phyloP scores from a whole-genome alignment of 257 asterid species.

The Jasminum sambac region DNA sequence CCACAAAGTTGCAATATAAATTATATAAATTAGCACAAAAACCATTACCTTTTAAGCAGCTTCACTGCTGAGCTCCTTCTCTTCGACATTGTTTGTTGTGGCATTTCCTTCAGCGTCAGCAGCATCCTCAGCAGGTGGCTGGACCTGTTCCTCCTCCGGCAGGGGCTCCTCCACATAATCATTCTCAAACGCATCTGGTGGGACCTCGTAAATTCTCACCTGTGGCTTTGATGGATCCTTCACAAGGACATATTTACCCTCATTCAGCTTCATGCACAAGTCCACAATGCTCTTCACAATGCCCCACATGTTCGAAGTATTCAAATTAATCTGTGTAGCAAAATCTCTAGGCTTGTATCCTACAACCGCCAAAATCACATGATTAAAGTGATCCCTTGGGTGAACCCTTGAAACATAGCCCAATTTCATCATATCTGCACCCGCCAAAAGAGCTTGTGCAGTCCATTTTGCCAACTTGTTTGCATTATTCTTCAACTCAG shows the following conservation, averaged over 20 bases:
- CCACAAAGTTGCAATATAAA: neutral
- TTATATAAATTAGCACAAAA: neutral
- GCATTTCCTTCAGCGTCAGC: slow-evolving; percentile 56
- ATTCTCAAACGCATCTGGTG: slow-evolving; percentile 95
- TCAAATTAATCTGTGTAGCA: slow-evolving; percentile 83
- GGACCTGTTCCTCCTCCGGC: slow-evolving; percentile 96
- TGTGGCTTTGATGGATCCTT: slow-evolving; percentile 97
- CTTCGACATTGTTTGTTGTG: slow-evolving; percentile 41
- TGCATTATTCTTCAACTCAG: slow-evolving; percentile 92
- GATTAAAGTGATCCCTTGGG: slow-evolving; percentile 90
- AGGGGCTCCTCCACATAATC: slow-evolving; percentile 97
- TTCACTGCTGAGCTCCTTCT: slow-evolving; percentile 45
- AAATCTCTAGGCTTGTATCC: slow-evolving; percentile 94
- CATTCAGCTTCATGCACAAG: slow-evolving; percentile 92
- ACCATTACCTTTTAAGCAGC: slow-evolving; percentile 45
- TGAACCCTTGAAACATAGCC: slow-evolving; percentile 97
- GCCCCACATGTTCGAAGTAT: slow-evolving; percentile 98
- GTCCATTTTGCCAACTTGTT: slow-evolving; percentile 98
- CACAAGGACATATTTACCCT: slow-evolving; percentile 94
- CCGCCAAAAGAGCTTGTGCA: slow-evolving; percentile 80
- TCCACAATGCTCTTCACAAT: slow-evolving; percentile 91
- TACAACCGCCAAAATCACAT: slow-evolving; percentile 90
- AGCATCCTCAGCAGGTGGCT: slow-evolving; percentile 81
- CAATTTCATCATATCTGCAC: slow-evolving; percentile 98
- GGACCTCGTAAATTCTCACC: slow-evolving; percentile 93